Conservation (phyloP, 2,329 filamentous ascomycete genomes). For the Alternaria novae-zelandiae region DNA sequence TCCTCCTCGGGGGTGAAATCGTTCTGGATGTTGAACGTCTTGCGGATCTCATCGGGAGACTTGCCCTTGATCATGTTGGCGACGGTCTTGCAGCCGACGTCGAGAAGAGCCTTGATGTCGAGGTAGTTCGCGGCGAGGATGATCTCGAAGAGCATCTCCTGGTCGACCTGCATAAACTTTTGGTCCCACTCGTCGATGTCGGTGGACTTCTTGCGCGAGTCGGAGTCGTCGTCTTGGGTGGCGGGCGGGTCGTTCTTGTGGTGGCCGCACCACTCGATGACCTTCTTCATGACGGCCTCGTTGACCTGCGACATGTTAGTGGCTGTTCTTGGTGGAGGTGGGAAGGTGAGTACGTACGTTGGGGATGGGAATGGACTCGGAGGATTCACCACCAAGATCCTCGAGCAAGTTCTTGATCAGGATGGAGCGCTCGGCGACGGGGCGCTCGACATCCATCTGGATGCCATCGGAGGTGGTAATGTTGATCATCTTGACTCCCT, state of each 20-base stretch:
- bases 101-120: constrained; percentile 96
- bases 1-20: constrained; percentile 99
- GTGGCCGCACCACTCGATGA: constrained; percentile 97
- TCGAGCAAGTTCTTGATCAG: constrained; percentile 99
- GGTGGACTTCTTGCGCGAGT: constrained; percentile 96
- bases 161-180: constrained; percentile 99
- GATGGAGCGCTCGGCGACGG: constrained; percentile 87
- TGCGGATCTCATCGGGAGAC: constrained; percentile 97
- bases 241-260: constrained; percentile 89
- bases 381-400: constrained; percentile 73
- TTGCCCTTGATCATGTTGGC: constrained; percentile 99
- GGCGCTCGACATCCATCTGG: constrained; percentile 64
- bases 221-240: constrained; percentile 84
- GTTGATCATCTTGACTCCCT: constrained; percentile 42
- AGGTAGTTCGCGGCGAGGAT: constrained; percentile 98
- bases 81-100: constrained; percentile 98
- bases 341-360: constrained; percentile 59
- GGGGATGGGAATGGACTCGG: constrained; percentile 83
- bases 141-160: constrained; percentile 99
- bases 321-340: neutral
- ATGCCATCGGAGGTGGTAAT: constrained; percentile 56
- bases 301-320: constrained; percentile 67
- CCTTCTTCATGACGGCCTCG: constrained; percentile 91
- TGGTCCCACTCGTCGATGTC: constrained; percentile 99
- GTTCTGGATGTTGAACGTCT: constrained; percentile 99